Base-by-base conservation (phyloP, 2,329 filamentous ascomycete species). In the Davidsoniella eucalypti region DNA sequence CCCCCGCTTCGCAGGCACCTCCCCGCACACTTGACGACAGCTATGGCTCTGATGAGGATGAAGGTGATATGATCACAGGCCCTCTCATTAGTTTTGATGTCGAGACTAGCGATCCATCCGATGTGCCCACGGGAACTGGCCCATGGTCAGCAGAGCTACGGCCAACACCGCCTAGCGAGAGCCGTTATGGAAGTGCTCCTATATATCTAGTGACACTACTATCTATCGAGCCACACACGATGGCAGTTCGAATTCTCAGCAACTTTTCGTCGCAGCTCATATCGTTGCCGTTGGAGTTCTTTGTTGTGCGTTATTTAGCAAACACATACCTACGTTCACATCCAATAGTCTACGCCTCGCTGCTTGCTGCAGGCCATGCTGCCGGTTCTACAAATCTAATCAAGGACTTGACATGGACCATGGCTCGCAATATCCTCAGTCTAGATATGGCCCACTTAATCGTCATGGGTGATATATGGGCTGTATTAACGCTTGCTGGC, bases 11-110 rank as follows among this genome's bases (percentile, higher is more conserved):
- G 18, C 37, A 38, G 12, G n/a, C 9, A 4, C 60, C 62, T 12
- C 29, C 29, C 12, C 29, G 29, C 8, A 33, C 29, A 2, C 58
- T 69, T n/a, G 69, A 64, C 12, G 70, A 72, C 51, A 73, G 75
- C 39, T 74, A 72, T 52, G 69, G 64, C 9, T 73, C 67, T 10
- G 75, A 78, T 44, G 75, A 78, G 49, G 73, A 76, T 45, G 74
- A 74, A 14, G 64, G 70, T 12, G 74, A 75, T 44, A 66, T 70
- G 44, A 63, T 77, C 21, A 74, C 69, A 50, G 69, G 73, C 1
- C 76, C 74, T 0, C 61, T 78, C 4, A 77, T 79, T 47, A 77
- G 72, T 55, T 78, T 79, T 51, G 75, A 79, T 51, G 73, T 78
- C 25, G 75, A 79, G 54, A 70, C 74, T 0, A 71, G 68, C 3